phyloP scores from a whole-genome alignment of 164 flowering plant genomes.

The Sedum album region DNA sequence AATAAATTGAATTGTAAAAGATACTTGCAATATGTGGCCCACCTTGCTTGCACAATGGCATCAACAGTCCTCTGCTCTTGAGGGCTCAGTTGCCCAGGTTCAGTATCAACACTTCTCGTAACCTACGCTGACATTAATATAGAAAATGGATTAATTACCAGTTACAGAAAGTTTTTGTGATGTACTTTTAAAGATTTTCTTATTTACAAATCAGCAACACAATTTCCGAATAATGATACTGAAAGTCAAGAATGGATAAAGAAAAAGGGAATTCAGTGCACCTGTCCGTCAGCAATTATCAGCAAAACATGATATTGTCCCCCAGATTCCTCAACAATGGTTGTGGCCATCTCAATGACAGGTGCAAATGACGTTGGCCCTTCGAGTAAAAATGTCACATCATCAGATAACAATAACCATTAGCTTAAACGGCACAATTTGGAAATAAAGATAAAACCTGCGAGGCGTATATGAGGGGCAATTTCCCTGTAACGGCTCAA shows the following conservation, averaged over 20 bases:
- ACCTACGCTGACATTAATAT: conserved; percentile 36
- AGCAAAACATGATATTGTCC: conserved; percentile 70
- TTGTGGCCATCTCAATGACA: conserved; percentile 57
- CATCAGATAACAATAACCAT: conserved; percentile 7
- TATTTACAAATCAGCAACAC: not conserved
- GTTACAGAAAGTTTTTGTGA: not conserved
- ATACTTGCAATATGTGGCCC: not conserved
- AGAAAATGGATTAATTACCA: not conserved
- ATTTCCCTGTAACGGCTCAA: conserved; percentile 50
- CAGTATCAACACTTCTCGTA: conserved; percentile 92
- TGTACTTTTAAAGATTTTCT: not conserved
- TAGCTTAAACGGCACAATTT: not conserved
- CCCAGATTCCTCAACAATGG: conserved; percentile 61
- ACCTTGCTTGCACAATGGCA: conserved; percentile 88
- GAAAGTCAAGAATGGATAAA: not conserved
- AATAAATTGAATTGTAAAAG: not conserved
- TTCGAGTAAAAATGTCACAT: conserved; percentile 11
- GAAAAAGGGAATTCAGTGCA: conserved; percentile 11
- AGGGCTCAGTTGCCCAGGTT: conserved; percentile 57
- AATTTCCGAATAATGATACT: not conserved
- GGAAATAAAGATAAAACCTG: conserved; percentile 31
- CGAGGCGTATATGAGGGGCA: conserved; percentile 53
- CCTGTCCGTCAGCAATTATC: conserved; percentile 81
- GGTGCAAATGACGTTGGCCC: conserved; percentile 82
- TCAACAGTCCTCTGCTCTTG: conserved; percentile 83